Evolutionary conservation across 768 basidiomycete genomes (phyloP), one percentile per base, ranked within the genome.

Genomic region (Suillus bovinus): DNA sequence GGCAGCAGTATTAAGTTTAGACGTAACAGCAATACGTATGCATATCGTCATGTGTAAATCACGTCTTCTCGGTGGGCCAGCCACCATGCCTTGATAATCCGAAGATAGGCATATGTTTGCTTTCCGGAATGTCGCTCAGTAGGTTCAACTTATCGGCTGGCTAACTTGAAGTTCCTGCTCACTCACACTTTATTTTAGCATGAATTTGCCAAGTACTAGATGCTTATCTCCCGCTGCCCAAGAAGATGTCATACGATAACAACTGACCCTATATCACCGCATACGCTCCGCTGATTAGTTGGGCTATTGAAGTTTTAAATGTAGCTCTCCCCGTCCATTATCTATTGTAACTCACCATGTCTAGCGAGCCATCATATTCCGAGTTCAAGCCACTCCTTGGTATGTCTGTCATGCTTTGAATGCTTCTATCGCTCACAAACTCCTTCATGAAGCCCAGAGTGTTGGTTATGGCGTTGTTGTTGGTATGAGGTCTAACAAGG

Each of bases 321-420:
- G n/a, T n/a, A n/a, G n/a, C 31, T n/a, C 20, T 33, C 46, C 38
- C 52, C 52, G n/a, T n/a, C n/a, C 33, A 52, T 22, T 27, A 41
- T 62, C 29, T 38, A 33, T 10, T 31, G 11, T 17, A 38, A 44
- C n/a, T n/a, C n/a, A n/a, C n/a, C 3, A 70, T 70, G 68, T 70
- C 68, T 38, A 62, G 38, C 34, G 29, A 60, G 20, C 66, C 58
- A 34, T 42, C 42, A 8, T 71, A 70, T 27, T 74, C 77, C 42
- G 78, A 77, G 49, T 80, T 81, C 68, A 78, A n/a, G n/a, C n/a
- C n/a, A n/a, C n/a, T n/a, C n/a, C n/a, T n/a, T n/a, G n/a, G n/a
- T n/a, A n/a, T n/a, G n/a, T n/a, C n/a, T n/a, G n/a, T n/a, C n/a
- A n/a, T n/a, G n/a, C n/a, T n/a, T n/a, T n/a, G n/a, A n/a, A n/a